A percentile compares a stretch with the other conserved stretches of the same genome.
Conservation (phyloP, 176 grass and related monocot genomes). For the Oryza brachyantha region DNA sequence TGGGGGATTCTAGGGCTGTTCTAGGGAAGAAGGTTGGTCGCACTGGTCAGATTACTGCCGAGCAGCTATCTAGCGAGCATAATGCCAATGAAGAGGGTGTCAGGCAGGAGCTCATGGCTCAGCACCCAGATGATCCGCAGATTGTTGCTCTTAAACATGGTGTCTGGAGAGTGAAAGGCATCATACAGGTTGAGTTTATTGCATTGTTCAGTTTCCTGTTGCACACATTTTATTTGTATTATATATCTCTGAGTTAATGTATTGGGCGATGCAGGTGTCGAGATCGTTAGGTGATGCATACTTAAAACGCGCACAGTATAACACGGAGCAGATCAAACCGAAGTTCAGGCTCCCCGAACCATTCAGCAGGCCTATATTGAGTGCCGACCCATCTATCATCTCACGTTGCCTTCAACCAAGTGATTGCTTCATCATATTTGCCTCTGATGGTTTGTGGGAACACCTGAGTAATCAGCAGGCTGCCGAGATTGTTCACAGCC, state of each 20-base stretch:
- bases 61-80: slow-evolving; percentile 78
- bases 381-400: slow-evolving; percentile 61
- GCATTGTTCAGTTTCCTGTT: neutral
- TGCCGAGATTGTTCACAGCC: slow-evolving; percentile 77
- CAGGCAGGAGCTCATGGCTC: slow-evolving; percentile 68
- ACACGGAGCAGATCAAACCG: slow-evolving; percentile 73
- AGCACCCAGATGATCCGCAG: slow-evolving; percentile 73
- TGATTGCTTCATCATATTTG: slow-evolving; percentile 86
- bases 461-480: slow-evolving; percentile 85
- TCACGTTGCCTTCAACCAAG: slow-evolving; percentile 61
- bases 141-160: slow-evolving; percentile 90
- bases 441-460: slow-evolving; percentile 94
- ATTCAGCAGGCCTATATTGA: slow-evolving; percentile 67
- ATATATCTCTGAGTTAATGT: neutral
- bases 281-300: slow-evolving; percentile 88
- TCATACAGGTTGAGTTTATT: slow-evolving; percentile 70
- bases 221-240: neutral
- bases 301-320: slow-evolving; percentile 62
- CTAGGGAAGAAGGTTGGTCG: slow-evolving; percentile 68
- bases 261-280: slow-evolving; percentile 58
- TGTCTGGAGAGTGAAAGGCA: slow-evolving; percentile 90
- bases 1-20: slow-evolving; percentile 77
- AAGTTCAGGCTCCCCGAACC: slow-evolving; percentile 86
- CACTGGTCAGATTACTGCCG: slow-evolving; percentile 54
- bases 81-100: slow-evolving; percentile 77